Base-by-base conservation (phyloP, 192 early-diverging fungal species). In the Kickxella alabastrina region DNA sequence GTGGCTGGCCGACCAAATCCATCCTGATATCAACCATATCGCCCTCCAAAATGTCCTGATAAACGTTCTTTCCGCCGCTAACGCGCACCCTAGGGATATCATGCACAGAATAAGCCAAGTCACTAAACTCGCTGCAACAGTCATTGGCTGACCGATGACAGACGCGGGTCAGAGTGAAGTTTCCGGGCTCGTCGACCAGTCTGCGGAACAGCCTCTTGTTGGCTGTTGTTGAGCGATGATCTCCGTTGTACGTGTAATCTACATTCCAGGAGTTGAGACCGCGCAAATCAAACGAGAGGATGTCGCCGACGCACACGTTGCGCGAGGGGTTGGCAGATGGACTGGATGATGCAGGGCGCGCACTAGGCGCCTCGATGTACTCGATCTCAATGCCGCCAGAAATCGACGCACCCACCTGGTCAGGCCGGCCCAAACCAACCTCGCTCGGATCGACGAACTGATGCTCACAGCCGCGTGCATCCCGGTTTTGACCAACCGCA, bases 191-290 rank as follows among this genome's bases (percentile, higher is more conserved):
- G 6, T 73, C 81, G 8, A 80, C 82, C 19, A 74, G 75, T 18
- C 85, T 58, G n/a, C 73, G 79, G 62, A 87, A 70, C 62, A 86
- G 51, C 1, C 79, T 80, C 44, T 87, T 84, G 18, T 17, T 60
- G 6, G 52, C 49, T 3, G 57, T 29, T 6, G 61, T 39, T 0
- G 57, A 34, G 2, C 68, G 56, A 6, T n/a, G 56, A 15, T 27
- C 52, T n/a, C 43, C 27, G 40, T 77, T 70, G 62, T 70, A 79
- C 14, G 27, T 29, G 51, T 89, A 86, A 3, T 61, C 54, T 8
- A 87, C 64, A 21, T 62, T 81, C 61, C 86, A 89, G 17, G 87
- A 79, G 42, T 79, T 69, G 2, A 83, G 80, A 1, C 85, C 87
- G 39, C 83, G 80, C 42, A 89, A 50, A 17, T 82, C 77, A 43